phyloP scores from a whole-genome alignment of 208 protist species.

The Wallacemonas sp. region DNA sequence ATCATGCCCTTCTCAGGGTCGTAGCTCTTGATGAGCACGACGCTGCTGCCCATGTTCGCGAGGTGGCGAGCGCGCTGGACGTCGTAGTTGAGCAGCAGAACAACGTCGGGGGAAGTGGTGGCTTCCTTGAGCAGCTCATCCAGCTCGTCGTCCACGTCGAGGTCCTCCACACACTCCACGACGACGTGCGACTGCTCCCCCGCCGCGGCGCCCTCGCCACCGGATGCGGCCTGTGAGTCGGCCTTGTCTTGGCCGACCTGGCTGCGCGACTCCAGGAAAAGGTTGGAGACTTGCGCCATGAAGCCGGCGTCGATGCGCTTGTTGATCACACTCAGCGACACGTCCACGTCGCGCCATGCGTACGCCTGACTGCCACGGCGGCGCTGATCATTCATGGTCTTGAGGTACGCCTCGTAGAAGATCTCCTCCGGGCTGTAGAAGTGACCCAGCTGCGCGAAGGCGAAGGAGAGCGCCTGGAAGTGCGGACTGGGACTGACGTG shows the following conservation, averaged over 20 bases:
- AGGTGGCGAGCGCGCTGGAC: slow-evolving; percentile 57
- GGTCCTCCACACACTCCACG: slow-evolving; percentile 73
- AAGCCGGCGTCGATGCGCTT: slow-evolving; percentile 77
- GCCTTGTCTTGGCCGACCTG: slow-evolving; percentile 4
- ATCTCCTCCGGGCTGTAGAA: slow-evolving; percentile 90
- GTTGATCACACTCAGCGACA: slow-evolving; percentile 87
- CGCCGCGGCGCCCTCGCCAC: background rate
- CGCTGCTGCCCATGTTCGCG: slow-evolving; percentile 60
- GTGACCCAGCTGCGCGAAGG: slow-evolving; percentile 76
- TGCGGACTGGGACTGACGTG: slow-evolving; percentile 84
- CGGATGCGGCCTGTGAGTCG: slow-evolving; percentile 16
- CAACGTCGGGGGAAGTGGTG: slow-evolving; percentile 44
- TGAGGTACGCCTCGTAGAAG: slow-evolving; percentile 90
- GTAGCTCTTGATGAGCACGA: slow-evolving; percentile 73
- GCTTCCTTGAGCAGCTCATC: slow-evolving; percentile 63
- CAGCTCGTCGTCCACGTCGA: slow-evolving; percentile 69
- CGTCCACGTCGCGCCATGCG: slow-evolving; percentile 87
- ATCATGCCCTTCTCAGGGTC: slow-evolving; percentile 60
- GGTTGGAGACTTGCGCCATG: slow-evolving; percentile 73
- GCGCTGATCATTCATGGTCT: slow-evolving; percentile 83
- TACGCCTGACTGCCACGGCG: slow-evolving; percentile 83
- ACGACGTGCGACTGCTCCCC: slow-evolving; percentile 19
- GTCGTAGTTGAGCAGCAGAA: slow-evolving; percentile 87
- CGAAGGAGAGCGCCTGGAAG: slow-evolving; percentile 84
- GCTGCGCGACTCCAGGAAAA: slow-evolving; percentile 77